Percentiles rank a stretch among this genome's conserved stretches.
phyloP scores from a whole-genome alignment of 768 basidiomycete species.

The Leucocoprinus leucothites region DNA sequence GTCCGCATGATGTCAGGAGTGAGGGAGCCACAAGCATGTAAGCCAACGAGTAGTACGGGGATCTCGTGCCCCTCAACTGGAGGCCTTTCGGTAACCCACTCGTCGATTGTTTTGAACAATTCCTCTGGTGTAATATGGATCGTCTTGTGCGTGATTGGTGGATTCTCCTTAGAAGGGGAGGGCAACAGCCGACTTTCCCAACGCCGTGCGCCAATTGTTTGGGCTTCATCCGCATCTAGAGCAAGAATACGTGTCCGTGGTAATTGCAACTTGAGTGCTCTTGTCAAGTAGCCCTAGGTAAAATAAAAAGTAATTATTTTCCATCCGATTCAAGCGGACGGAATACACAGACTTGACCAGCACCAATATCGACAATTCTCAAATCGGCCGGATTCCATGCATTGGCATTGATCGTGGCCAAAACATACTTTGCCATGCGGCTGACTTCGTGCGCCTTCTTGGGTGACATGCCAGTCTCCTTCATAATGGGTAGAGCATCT shows the following conservation, averaged over 20 bases:
- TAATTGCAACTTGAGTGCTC: conserved; percentile 36
- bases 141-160: conserved; percentile 52
- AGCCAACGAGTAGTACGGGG: conserved; percentile 61
- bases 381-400: conserved; percentile 16
- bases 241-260: conserved; percentile 51
- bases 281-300: conserved; percentile 65
- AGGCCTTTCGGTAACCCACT: conserved; percentile 42
- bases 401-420: conserved; percentile 29
- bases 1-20: conserved; percentile 64
- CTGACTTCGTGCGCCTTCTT: conserved; percentile 75
- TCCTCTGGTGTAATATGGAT: conserved; percentile 49
- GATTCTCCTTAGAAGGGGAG: conserved; percentile 13
- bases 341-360: conserved; percentile 54
- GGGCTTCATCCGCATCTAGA: conserved; percentile 57
- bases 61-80: conserved; percentile 12
- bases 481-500: conserved; percentile 10
- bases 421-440: conserved; percentile 57
- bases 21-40: conserved; percentile 77
- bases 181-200: conserved; percentile 32
- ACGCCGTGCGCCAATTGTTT: conserved; percentile 54
- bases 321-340: not conserved
- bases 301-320: no score
- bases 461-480: conserved; percentile 57
- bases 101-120: conserved; percentile 42
- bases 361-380: conserved; percentile 69